Base-by-base conservation (phyloP, 1,139 yeast species). In the Hyphopichia pseudoburtonii region DNA sequence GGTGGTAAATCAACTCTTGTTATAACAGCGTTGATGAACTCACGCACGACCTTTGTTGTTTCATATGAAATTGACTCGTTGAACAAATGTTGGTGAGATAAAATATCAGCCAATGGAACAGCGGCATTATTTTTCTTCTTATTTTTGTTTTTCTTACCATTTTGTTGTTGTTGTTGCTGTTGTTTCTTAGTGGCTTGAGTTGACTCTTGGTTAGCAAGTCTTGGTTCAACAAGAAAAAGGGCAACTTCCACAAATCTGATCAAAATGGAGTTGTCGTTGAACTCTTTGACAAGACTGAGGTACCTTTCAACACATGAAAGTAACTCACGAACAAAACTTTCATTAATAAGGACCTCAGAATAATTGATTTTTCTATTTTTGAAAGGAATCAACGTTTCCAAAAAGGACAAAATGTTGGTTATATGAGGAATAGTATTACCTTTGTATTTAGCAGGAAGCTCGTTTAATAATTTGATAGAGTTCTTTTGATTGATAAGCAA, bases 61-160 rank as follows among this genome's bases (percentile, higher is more conserved):
- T 43, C 26, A 0, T 42, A 32, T 2, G 80, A 64, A 5, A 80
- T 70, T 3, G 66, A 56, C 9, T 62, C 55, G 12, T 60, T 53
- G 48, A 86, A 86, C 34, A 79, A 63, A 34, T 76, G 79, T 24
- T 84, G 74, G 54, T 85, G 86, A 1, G 92, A 80, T 33, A 85
- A 68, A 30, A 84, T 62, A 62, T 87, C 96, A 3, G 94, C 77
- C 46, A 84, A 60, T 3, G 83, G 76, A 19, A 72, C 70, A 1
- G 73, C 50, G 17, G 66, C 64, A 32, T 56, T 59, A 35, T 62
- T 66, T 51, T 70, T 78, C 52, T 66, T 73, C 50, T 70, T 70
- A 44, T 68, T 68, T 35, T 62, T 53, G 22, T 57, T 60, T 35
- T 55, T 54, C 4, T 51, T 44, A 12, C 43, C 48, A 4, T 50